These are phyloP conservation scores for Talaromyces nanjingensis DNA, from an alignment of 495 filamentous ascomycete genomes.

Conservation along the genomic window DNA sequence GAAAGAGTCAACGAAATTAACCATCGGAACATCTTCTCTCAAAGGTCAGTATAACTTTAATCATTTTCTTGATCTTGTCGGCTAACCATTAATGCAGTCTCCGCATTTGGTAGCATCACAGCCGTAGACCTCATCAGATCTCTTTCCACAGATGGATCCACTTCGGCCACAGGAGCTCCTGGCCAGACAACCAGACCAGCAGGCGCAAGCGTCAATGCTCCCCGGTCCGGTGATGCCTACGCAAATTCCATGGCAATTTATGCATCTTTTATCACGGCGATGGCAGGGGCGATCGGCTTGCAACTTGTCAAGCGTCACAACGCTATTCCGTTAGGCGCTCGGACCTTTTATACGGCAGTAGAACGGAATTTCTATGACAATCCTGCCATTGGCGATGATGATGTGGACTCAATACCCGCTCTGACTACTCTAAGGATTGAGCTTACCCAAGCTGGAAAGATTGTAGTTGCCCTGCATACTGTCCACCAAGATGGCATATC, in stretches of 20 bases:
- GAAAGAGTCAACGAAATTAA: slow-evolving; percentile 26
- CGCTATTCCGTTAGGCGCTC: slow-evolving; percentile 38
- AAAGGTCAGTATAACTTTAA: slow-evolving; percentile 17
- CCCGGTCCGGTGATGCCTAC: slow-evolving; percentile 28
- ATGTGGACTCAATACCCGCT: slow-evolving; percentile 21
- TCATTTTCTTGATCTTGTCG: slow-evolving; percentile 8
- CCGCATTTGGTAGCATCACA: slow-evolving; percentile 32
- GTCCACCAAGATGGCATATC: slow-evolving; percentile 31
- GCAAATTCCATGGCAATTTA: slow-evolving; percentile 35
- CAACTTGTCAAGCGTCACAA: slow-evolving; percentile 30
- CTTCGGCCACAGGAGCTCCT: neutral
- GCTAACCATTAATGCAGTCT: slow-evolving; percentile 21
- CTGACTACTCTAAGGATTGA: slow-evolving; percentile 36
- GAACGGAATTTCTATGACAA: slow-evolving; percentile 26
- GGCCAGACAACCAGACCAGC: neutral
- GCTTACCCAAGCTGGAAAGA: slow-evolving; percentile 29
- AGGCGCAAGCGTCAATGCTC: slow-evolving; percentile 13
- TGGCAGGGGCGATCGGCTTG: slow-evolving; percentile 34
- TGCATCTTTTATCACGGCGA: slow-evolving; percentile 36
- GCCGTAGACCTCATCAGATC: slow-evolving; percentile 32
- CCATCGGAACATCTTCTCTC: slow-evolving; percentile 27
- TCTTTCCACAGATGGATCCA: slow-evolving; percentile 25
- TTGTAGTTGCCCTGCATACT: slow-evolving; percentile 34
- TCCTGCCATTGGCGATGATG: slow-evolving; percentile 22
- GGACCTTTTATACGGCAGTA: slow-evolving; percentile 36